These are phyloP conservation scores for Eutrema salsugineum DNA, from an alignment of 441 rosid genomes.

Conservation along the genomic window DNA sequence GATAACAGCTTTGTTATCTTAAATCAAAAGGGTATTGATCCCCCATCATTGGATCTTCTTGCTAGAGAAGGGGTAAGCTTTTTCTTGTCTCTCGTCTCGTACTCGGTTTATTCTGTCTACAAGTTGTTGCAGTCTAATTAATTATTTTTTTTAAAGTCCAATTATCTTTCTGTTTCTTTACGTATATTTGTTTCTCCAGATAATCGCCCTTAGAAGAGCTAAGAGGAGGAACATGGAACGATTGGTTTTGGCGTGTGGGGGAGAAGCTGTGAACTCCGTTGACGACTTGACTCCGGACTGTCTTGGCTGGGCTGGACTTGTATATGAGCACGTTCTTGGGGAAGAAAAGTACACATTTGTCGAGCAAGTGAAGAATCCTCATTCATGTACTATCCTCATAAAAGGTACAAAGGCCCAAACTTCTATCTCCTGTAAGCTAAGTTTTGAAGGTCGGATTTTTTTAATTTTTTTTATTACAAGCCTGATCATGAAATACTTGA, in stretches of 20 bases:
- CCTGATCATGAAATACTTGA: background rate
- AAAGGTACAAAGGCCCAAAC: constrained; percentile 49
- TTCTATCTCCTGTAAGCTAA: background rate
- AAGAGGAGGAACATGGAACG: constrained; percentile 99
- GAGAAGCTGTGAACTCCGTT: constrained; percentile 93
- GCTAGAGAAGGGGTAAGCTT: constrained; percentile 97
- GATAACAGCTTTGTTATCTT: constrained; percentile 76
- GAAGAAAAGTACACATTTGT: constrained; percentile 96
- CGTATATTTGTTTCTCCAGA: constrained; percentile 41
- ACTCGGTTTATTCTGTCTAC: background rate
- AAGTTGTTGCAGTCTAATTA: background rate
- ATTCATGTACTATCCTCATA: constrained; percentile 85
- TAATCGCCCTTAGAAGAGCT: constrained; percentile 94
- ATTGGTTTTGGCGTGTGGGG: constrained; percentile 92
- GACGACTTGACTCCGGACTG: constrained; percentile 82
- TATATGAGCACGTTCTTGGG: constrained; percentile 88
- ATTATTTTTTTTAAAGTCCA: too few relatives aligned
- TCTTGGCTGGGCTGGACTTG: constrained; percentile 98
- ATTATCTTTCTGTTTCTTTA: background rate
- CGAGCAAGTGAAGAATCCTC: constrained; percentile 88
- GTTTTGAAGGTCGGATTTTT: background rate
- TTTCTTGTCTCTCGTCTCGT: background rate
- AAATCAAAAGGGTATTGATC: constrained; percentile 98
- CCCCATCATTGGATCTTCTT: constrained; percentile 89
- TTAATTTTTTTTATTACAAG: background rate